These are phyloP conservation scores for Fusarium begoniae DNA, from an alignment of 2,329 filamentous ascomycete species.

Conservation along the genomic window DNA sequence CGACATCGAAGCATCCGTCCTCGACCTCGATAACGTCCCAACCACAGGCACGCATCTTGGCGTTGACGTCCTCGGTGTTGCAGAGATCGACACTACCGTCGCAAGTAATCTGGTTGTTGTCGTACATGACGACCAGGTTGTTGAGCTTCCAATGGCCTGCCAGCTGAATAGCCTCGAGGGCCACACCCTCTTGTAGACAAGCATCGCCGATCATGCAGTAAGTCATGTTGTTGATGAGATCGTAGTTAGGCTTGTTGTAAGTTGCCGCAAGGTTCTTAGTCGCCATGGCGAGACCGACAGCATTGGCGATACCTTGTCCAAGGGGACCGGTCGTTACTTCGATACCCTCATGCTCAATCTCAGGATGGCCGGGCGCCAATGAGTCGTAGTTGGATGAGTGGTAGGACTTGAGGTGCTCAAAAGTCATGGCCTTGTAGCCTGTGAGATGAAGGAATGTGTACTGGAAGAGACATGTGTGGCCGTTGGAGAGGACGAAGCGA, in stretches of 20 bases:
- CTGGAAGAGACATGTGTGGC: conserved; percentile 64
- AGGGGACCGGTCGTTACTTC: conserved; percentile 69
- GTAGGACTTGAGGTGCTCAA: conserved; percentile 66
- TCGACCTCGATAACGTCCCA: conserved; percentile 65
- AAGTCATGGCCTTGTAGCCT: conserved; percentile 64
- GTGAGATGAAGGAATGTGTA: conserved; percentile 63
- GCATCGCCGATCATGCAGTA: conserved; percentile 68
- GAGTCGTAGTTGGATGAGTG: conserved; percentile 55
- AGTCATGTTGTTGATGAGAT: conserved; percentile 60
- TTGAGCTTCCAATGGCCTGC: conserved; percentile 65
- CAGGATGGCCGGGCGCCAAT: conserved; percentile 64
- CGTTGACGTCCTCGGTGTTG: conserved; percentile 66
- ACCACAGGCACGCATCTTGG: conserved; percentile 65
- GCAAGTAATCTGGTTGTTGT: conserved; percentile 69
- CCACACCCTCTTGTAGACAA: conserved; percentile 67
- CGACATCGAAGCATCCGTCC: conserved; percentile 62
- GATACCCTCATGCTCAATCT: conserved; percentile 66
- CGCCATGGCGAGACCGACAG: conserved; percentile 67
- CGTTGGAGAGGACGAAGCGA: conserved; percentile 70
- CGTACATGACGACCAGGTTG: conserved; percentile 67
- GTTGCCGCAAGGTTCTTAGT: conserved; percentile 63
- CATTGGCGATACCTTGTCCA: conserved; percentile 68
- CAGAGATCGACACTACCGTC: conserved; percentile 62
- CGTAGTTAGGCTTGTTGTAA: conserved; percentile 60
- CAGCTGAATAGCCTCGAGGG: conserved; percentile 64